Evolutionary conservation across 371 early-diverging fungal species (phyloP), one percentile per base, ranked within the genome.

Genomic region (Nematocida sp.): DNA sequence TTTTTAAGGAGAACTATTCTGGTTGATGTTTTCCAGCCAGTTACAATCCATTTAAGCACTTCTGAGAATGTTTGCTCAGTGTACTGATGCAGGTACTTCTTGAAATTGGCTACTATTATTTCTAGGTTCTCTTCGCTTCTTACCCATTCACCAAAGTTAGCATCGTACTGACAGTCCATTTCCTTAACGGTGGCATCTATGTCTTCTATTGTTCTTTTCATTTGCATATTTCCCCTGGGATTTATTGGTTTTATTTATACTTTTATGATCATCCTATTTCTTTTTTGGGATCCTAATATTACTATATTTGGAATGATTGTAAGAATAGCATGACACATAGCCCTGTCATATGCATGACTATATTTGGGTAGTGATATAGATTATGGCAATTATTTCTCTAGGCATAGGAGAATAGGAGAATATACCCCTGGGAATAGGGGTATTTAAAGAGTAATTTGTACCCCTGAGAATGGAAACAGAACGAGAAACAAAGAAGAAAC

Each of bases 121-220:
- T 77, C 75, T 34, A 76, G 61, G 63, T 84, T 84, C 19, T 82
- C 80, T 64, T 83, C 83, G 51, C 81, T 83, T 32, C 79, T 35
- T 21, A 84, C 82, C 85, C 85, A 84, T n/a, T 81, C 79, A 3
- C 83, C 85, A 74, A 84, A 84, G 75, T 84, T 84, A 21, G 85
- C 83, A 67, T 84, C 85, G 65, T 84, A 84, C 23, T 67, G 65
- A 15, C 66, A 58, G 70, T 84, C 85, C 85, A 84, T 84, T 43
- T 66, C 53, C 38, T 47, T 54, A 43, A 84, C 79, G 15, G 81
- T 77, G 23, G 53, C 61, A 40, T 82, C 84, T 49, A 84, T 79
- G 29, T 80, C 70, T 41, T 32, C 41, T 27, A 74, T 31, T 60
- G 51, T 61, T 70, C 74, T 60, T 40, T 23, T 49, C 13, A 32